phyloP scores from a whole-genome alignment of 306 rosid genomes.

The Begonia loranthoides region DNA sequence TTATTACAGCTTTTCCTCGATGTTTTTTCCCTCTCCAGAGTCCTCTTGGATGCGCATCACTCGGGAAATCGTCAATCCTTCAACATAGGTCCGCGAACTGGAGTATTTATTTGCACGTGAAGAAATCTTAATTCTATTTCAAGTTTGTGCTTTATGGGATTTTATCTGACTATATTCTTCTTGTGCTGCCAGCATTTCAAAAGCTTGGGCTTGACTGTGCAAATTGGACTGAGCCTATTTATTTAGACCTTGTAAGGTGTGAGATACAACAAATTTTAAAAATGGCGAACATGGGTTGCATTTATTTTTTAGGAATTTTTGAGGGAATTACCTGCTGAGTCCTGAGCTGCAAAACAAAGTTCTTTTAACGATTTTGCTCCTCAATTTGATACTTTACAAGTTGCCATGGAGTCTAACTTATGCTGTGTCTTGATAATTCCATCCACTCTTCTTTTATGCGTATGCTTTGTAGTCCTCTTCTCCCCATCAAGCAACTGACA shows the following conservation, averaged over 20 bases:
- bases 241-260: conserved; percentile 69
- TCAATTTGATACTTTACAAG: too few relatives aligned
- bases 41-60: conserved; percentile 74
- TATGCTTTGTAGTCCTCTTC: too few relatives aligned
- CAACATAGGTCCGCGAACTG: conserved; percentile 51
- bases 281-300: not conserved
- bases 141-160: not conserved
- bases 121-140: not conserved
- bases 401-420: too few relatives aligned
- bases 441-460: too few relatives aligned
- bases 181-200: conserved; percentile 46
- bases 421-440: too few relatives aligned
- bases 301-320: too few relatives aligned
- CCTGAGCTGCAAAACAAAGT: too few relatives aligned
- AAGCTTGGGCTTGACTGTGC: conserved; percentile 94
- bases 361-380: too few relatives aligned
- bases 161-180: conserved; percentile 3
- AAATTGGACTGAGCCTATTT: conserved; percentile 78
- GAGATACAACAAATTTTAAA: conserved; percentile 9
- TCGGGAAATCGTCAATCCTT: conserved; percentile 62
- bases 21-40: conserved; percentile 34
- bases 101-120: not conserved
- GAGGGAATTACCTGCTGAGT: too few relatives aligned
- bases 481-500: too few relatives aligned
- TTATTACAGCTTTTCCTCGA: not conserved